phyloP scores from a whole-genome alignment of 495 filamentous ascomycete species.

The Apiosordaria backusii region DNA sequence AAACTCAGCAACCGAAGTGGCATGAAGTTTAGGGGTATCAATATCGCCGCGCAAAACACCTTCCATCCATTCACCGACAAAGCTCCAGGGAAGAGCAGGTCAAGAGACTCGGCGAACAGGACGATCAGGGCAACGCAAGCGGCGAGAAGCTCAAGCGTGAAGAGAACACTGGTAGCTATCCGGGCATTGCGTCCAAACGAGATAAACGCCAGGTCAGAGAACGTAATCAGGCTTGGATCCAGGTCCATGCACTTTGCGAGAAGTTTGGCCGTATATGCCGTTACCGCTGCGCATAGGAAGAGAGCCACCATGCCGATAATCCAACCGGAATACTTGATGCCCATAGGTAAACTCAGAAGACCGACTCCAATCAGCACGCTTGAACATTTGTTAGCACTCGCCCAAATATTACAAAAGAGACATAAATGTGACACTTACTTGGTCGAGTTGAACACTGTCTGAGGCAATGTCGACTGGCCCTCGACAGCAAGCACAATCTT shows the following conservation, averaged over 20 bases:
- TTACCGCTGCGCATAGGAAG: constrained; percentile 66
- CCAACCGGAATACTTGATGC: constrained; percentile 89
- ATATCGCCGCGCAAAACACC: constrained; percentile 72
- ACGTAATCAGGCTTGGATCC: constrained; percentile 70
- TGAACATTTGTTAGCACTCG: not conserved
- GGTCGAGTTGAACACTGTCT: constrained; percentile 95
- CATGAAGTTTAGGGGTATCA: constrained; percentile 81
- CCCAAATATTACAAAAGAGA: not conserved
- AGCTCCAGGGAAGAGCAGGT: constrained; percentile 67
- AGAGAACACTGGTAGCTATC: constrained; percentile 75
- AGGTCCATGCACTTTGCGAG: constrained; percentile 87
- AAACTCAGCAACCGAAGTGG: constrained; percentile 83
- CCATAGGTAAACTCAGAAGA: constrained; percentile 82
- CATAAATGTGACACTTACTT: constrained; percentile 53
- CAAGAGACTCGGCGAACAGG: constrained; percentile 86
- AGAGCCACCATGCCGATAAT: constrained; percentile 75
- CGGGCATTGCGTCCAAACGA: constrained; percentile 84
- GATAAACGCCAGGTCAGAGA: constrained; percentile 89
- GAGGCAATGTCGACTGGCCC: constrained; percentile 88
- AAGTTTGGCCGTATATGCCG: constrained; percentile 81
- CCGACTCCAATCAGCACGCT: constrained; percentile 87
- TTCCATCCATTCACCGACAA: constrained; percentile 77
- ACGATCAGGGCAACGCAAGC: constrained; percentile 89
- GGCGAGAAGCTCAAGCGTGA: constrained; percentile 82
- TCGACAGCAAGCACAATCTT: constrained; percentile 76